Evolutionary conservation across 768 basidiomycete genomes (phyloP), one percentile per base, ranked within the genome.

Genomic region (Rossbeevera mucosa): DNA sequence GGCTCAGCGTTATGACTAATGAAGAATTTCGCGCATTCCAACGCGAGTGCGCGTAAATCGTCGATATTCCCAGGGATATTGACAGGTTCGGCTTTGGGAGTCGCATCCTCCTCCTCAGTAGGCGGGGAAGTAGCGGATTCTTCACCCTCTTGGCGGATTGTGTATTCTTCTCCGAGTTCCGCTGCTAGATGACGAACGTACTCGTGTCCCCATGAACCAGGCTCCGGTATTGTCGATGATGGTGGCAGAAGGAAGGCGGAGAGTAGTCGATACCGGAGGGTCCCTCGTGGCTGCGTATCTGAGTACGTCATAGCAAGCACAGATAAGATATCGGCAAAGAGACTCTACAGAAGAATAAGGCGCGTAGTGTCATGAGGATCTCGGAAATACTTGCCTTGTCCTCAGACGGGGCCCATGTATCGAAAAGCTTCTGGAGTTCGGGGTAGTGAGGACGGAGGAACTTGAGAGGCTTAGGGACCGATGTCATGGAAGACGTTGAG

Each of bases 241-340:
- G 79, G 63, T 29, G 85, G 81, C 42, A 82, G 80, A 45, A 87
- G 74, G 16, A 86, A 80, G 8, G 84, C 81, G 7, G 91, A 87
- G 30, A 94, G 77, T 20, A 98, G 80, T 44, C 94, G 88, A 73
- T 96, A 98, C 56, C 85, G 83, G 25, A 99, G 84, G 2, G 96
- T 99, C 51, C 95, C 95, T 45, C 96, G 86, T 36, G 93, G 92
- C 73, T 96, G 86, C 16, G 92, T 94, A 72, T 99, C 96, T 8
- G 94, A 97, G 68, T 98, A 98, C 7, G 96, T 99, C 96, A 99
- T 99, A 7, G 95, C 96, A 42, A 99, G 85, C 6, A 97, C 95
- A 33, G 95, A 97, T 24, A 99, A 80, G 54, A 99, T 97, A 62
- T 97, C 94, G 22, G 94, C 94, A 65, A 98, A 94, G 40, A 96